Conservation (phyloP, 306 rosid genomes). For the Elaeagnus macrophylla region DNA sequence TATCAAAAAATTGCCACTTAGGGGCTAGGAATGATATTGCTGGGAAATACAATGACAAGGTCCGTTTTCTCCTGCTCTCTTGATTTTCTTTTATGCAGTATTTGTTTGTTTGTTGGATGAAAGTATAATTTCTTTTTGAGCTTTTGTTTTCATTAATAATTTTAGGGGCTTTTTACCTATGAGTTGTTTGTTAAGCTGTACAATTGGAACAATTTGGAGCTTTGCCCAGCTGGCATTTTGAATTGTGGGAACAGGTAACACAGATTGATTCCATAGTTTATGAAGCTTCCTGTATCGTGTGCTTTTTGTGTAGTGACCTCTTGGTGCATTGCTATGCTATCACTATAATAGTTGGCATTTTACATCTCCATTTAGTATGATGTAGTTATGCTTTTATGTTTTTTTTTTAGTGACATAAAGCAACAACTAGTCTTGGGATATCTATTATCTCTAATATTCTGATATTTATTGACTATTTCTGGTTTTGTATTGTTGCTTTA, state of each 20-base stretch:
- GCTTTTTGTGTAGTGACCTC: too few species aligned
- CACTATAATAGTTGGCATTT: too few species aligned
- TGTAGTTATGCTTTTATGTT: too few species aligned
- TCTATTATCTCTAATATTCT: too few species aligned
- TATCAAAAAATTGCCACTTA: constrained; percentile 32
- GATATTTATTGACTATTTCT: too few species aligned
- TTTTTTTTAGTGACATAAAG: too few species aligned
- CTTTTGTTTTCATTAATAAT: constrained; percentile 4
- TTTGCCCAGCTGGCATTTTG: constrained; percentile 70
- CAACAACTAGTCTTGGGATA: too few species aligned
- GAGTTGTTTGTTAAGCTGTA: constrained; percentile 74
- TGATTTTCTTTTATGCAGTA: constrained; percentile 12
- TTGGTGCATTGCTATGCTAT: too few species aligned
- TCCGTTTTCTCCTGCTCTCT: too few species aligned
- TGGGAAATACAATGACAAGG: constrained; percentile 66
- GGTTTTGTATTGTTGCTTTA: too few species aligned
- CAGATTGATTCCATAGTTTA: constrained; percentile 8
- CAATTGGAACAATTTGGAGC: constrained; percentile 62
- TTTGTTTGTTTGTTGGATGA: constrained; percentile 4
- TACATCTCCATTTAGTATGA: too few species aligned
- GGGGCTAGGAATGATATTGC: constrained; percentile 39
- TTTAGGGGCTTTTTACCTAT: constrained; percentile 68
- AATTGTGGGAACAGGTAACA: constrained; percentile 92
- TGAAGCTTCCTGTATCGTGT: neutral
- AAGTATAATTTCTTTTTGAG: constrained; percentile 12